phyloP scores from a whole-genome alignment of 164 flowering plant genomes.

The Magnolia sinica region DNA sequence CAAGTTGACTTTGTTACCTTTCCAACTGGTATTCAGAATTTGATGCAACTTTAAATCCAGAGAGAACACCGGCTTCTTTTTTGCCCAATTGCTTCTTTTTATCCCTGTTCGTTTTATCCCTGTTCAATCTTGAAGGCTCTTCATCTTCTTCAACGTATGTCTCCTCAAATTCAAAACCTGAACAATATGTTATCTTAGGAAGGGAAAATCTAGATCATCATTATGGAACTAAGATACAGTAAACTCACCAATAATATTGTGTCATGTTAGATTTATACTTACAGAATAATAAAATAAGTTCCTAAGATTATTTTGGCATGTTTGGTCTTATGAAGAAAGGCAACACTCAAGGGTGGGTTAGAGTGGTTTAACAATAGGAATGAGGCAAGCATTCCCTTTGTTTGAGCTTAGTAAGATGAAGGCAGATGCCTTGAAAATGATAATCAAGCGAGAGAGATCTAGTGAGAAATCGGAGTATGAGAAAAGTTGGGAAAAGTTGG shows the following conservation, averaged over 20 bases:
- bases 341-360: too few relatives aligned
- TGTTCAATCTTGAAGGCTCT: conserved; percentile 43
- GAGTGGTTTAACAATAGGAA: too few relatives aligned
- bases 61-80: conserved; percentile 51
- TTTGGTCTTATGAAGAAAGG: too few relatives aligned
- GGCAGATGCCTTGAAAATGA: too few relatives aligned
- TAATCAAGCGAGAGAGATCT: too few relatives aligned
- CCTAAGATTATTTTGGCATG: too few relatives aligned
- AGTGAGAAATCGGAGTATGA: too few relatives aligned
- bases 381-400: too few relatives aligned
- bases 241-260: background rate
- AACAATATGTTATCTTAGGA: background rate
- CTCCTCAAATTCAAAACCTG: conserved; percentile 74
- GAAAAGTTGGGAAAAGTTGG: too few relatives aligned
- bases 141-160: conserved; percentile 71
- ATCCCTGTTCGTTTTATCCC: conserved; percentile 14
- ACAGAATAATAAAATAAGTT: too few relatives aligned
- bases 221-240: background rate
- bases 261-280: background rate
- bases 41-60: conserved; percentile 78
- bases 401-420: too few relatives aligned
- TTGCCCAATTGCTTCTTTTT: conserved; percentile 26
- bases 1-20: conserved; percentile 40
- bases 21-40: conserved; percentile 57
- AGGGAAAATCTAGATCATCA: background rate